Conservation (phyloP, 129 eudicot species). For the Scalesia atractyloides region DNA sequence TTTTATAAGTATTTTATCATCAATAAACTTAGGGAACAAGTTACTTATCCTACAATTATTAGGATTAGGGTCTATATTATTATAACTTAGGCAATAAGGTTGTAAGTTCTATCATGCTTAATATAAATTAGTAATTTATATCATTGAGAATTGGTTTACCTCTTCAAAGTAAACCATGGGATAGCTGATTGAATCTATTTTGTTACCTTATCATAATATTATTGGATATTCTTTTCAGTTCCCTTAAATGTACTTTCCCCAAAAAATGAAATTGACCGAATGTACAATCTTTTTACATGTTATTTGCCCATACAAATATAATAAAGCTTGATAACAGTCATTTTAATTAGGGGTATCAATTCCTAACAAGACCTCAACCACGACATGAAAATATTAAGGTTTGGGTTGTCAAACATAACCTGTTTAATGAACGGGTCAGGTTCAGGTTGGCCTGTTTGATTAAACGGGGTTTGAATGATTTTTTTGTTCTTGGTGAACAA, state of each 20-base stretch:
- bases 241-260: not conserved
- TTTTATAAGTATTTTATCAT: not conserved
- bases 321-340: not conserved
- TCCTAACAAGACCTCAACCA: no score
- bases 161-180: not conserved
- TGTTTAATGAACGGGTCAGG: no score
- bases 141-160: not conserved
- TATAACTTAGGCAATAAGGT: not conserved
- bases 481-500: constrained; percentile 4
- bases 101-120: not conserved
- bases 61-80: not conserved
- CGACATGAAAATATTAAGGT: no score
- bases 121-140: not conserved
- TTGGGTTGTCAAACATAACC: no score
- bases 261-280: not conserved
- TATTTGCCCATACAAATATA: not conserved
- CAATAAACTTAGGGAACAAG: not conserved
- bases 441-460: no score
- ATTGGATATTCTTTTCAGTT: no score
- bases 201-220: no score
- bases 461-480: not conserved
- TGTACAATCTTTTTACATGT: not conserved
- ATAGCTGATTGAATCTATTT: not conserved
- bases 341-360: not conserved
- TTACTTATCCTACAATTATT: not conserved